Base-by-base conservation (phyloP, 2,329 filamentous ascomycete species). In the Zarea fungicola region DNA sequence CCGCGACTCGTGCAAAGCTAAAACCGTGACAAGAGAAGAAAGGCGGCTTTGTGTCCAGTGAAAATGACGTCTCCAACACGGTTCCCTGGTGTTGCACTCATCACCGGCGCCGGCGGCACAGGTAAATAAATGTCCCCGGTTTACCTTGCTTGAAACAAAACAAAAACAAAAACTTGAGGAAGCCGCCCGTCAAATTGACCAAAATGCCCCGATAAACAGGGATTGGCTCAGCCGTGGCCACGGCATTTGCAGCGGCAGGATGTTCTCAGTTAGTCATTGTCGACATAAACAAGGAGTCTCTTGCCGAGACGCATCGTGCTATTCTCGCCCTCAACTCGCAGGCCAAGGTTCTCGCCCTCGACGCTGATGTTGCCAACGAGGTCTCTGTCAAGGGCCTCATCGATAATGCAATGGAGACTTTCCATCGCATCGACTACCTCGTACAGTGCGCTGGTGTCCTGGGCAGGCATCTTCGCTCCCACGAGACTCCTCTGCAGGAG, bases 391-490 rank as follows among this genome's bases (percentile, higher is more conserved):
- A 65, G 3, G 57, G 57, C 0, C 67, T 76, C 16, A 61, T 62
- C 19, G 58, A 54, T 29, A 60, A 65, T 1, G 58, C 65, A 0
- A 58, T 60, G 5, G 53, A 55, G 1, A 53, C 50, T 1, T 76
- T 77, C 50, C 60, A 61, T 0, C 71, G 77, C 7, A 58, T 82
- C 4, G 78, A 82, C 56, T 82, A 81, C 57, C 71, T 71, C 0
- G 73, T 81, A 6, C 77, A 76, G 49, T 80, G 77, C 45, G 78
- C 78, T 0, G 78, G 78, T 0, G 68, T 81, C 4, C 56, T 76
- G 4, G 71, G 73, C 5, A 60, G 63, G 5, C 60, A 65, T 7
- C 63, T 68, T 29, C 64, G 69, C 18, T 72, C 72, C 1, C 56
- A 68, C 25, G 76, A 81, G 42, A 76, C 70, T n/a, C 80, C 73